A percentile compares a stretch with the other conserved stretches of the same genome.
Evolutionary conservation across 768 basidiomycete species (phyloP).

Genomic region (Artomyces pyxidatus): DNA sequence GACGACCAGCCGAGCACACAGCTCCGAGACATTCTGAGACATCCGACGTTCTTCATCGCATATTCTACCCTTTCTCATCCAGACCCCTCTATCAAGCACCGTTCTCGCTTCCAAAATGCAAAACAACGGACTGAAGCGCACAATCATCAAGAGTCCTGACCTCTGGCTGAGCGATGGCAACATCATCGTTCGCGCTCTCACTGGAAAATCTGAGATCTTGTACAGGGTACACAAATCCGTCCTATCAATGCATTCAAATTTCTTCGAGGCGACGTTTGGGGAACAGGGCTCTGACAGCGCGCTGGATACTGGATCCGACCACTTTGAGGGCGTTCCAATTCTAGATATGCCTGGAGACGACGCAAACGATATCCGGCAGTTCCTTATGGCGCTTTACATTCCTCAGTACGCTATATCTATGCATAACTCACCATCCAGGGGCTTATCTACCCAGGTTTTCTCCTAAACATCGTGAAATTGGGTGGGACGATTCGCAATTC

Average conservation of each 20-base stretch:
- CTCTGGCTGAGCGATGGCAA: conserved; percentile 16
- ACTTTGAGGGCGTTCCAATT: conserved; percentile 12
- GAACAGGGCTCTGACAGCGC: conserved; percentile 3
- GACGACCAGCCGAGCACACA: no score
- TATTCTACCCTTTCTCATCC: not conserved
- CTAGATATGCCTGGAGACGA: conserved; percentile 9
- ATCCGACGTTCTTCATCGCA: not conserved
- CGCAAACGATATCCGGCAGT: conserved; percentile 6
- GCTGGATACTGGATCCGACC: conserved; percentile 9
- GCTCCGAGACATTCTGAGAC: not conserved
- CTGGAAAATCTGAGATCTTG: not conserved
- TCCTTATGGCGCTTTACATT: conserved; percentile 11
- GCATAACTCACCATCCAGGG: no score
- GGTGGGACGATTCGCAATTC: no score
- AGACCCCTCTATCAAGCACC: not conserved
- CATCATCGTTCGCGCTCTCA: conserved; percentile 8
- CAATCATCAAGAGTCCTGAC: conserved; percentile 8
- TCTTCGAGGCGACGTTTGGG: conserved; percentile 11
- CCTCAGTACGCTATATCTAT: conserved; percentile 9
- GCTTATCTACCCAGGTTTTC: no score
- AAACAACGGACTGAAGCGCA: no score
- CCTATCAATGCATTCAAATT: conserved; percentile 9
- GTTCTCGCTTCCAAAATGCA: not conserved
- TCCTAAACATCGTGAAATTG: no score
- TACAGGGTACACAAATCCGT: conserved; percentile 14